These are phyloP conservation scores for Aspergillus unguis DNA, from an alignment of 2,329 filamentous ascomycete genomes.

Conservation along the genomic window DNA sequence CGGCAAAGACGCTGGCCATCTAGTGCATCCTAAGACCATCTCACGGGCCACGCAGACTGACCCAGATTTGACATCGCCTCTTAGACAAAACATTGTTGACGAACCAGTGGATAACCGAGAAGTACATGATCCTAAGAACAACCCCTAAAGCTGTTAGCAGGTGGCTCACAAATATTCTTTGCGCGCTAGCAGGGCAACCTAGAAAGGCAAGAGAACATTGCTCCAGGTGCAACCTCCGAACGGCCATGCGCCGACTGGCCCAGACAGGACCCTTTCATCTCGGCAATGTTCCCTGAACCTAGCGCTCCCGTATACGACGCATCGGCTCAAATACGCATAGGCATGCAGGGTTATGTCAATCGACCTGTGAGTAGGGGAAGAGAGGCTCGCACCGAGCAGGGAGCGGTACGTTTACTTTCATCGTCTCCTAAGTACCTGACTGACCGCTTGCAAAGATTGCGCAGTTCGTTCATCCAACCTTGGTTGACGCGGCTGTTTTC, in stretches of 20 bases:
- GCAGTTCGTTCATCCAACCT: conserved; percentile 1
- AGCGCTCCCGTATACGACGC: background rate
- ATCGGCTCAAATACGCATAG: background rate
- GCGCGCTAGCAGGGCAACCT: background rate
- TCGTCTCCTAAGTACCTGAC: background rate
- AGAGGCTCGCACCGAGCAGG: background rate
- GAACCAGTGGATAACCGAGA: background rate
- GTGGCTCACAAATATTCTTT: background rate
- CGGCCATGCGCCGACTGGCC: background rate
- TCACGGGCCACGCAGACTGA: conserved; percentile 4
- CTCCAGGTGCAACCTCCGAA: background rate
- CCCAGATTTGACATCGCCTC: background rate
- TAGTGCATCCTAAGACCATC: background rate
- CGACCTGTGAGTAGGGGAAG: background rate
- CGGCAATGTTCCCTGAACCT: conserved; percentile 5
- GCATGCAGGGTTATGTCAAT: background rate
- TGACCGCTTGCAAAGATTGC: conserved; percentile 1
- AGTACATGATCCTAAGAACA: background rate
- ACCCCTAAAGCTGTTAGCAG: background rate
- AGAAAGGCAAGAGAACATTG: conserved; percentile 5
- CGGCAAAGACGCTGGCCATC: background rate
- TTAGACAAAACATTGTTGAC: background rate
- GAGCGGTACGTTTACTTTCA: background rate
- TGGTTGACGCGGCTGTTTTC: conserved; percentile 2
- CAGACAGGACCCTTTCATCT: conserved; percentile 4